Evolutionary conservation across 805 yeast species (phyloP).

Genomic region (Zygoascus ofunaensis): DNA sequence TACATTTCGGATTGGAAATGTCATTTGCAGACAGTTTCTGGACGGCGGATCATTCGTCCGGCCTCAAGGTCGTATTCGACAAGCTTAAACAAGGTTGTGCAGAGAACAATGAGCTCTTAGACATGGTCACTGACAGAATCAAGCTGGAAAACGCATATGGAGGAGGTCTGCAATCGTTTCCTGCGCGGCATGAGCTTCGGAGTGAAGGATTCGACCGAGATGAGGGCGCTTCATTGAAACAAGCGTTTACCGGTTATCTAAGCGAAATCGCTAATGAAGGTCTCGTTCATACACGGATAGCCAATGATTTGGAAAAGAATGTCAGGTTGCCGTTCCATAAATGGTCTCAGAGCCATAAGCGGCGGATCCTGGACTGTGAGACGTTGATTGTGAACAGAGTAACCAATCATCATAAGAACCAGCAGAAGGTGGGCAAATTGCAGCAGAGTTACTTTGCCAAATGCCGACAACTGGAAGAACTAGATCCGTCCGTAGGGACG

Average conservation of each 20-base stretch:
- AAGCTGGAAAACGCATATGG: slow-evolving; percentile 62
- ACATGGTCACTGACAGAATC: slow-evolving; percentile 52
- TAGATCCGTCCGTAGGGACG: not conserved
- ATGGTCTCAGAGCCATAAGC: slow-evolving; percentile 64
- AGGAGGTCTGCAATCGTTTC: slow-evolving; percentile 37
- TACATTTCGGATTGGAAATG: too few relatives aligned
- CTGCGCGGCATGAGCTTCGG: slow-evolving; percentile 31
- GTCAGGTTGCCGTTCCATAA: slow-evolving; percentile 58
- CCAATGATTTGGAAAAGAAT: slow-evolving; percentile 44
- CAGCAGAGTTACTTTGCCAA: slow-evolving; percentile 60
- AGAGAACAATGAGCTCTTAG: slow-evolving; percentile 59
- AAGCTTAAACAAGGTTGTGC: slow-evolving; percentile 42
- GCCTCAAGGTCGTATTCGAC: slow-evolving; percentile 28
- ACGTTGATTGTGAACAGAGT: slow-evolving; percentile 40
- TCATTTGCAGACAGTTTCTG: slow-evolving; percentile 24
- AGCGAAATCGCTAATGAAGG: slow-evolving; percentile 48
- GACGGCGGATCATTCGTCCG: slow-evolving; percentile 29
- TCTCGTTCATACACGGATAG: slow-evolving; percentile 44
- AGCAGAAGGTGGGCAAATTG: slow-evolving; percentile 38
- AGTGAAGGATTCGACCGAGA: slow-evolving; percentile 37
- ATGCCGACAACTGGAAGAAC: slow-evolving; percentile 59
- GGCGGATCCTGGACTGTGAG: slow-evolving; percentile 50
- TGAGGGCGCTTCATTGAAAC: slow-evolving; percentile 51
- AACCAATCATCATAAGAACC: slow-evolving; percentile 38
- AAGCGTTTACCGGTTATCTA: slow-evolving; percentile 45